Percentiles rank a stretch among this genome's conserved stretches.
These are phyloP conservation scores for Cercospora sojina DNA, from an alignment of 2,329 filamentous ascomycete genomes.

Conservation along the genomic window DNA sequence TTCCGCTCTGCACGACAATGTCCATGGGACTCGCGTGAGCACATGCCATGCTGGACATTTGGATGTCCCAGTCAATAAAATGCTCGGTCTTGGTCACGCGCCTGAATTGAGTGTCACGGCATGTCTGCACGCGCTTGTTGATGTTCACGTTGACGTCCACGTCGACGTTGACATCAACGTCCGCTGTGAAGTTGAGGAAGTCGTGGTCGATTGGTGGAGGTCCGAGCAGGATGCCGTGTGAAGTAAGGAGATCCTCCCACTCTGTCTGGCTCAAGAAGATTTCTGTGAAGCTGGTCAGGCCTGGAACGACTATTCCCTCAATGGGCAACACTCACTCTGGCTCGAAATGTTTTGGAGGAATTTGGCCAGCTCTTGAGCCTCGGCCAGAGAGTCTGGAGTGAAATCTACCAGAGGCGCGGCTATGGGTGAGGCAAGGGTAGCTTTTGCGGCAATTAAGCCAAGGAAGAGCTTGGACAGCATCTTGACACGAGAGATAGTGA, in stretches of 20 bases:
- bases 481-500: not conserved
- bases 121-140: conserved; percentile 16
- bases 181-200: conserved; percentile 17
- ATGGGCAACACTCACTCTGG: not conserved
- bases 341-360: conserved; percentile 3
- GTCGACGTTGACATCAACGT: conserved; percentile 5
- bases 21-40: conserved; percentile 6
- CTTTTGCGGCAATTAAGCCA: conserved; percentile 8
- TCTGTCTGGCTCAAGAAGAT: not conserved
- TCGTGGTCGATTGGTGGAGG: conserved; percentile 11
- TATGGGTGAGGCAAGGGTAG: conserved; percentile 4
- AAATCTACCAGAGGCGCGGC: not conserved
- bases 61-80: conserved; percentile 25
- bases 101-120: conserved; percentile 2
- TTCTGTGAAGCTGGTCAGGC: not conserved
- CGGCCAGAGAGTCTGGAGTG: conserved; percentile 1
- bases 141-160: not conserved
- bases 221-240: conserved; percentile 5
- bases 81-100: conserved; percentile 6
- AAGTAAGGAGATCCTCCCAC: conserved; percentile 7
- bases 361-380: conserved; percentile 1
- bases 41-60: conserved; percentile 25
- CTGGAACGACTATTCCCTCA: not conserved
- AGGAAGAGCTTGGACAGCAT: conserved; percentile 15
- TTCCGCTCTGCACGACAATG: conserved; percentile 16